Base-by-base conservation (phyloP, 768 basidiomycete species). In the Lactarius sp. region DNA sequence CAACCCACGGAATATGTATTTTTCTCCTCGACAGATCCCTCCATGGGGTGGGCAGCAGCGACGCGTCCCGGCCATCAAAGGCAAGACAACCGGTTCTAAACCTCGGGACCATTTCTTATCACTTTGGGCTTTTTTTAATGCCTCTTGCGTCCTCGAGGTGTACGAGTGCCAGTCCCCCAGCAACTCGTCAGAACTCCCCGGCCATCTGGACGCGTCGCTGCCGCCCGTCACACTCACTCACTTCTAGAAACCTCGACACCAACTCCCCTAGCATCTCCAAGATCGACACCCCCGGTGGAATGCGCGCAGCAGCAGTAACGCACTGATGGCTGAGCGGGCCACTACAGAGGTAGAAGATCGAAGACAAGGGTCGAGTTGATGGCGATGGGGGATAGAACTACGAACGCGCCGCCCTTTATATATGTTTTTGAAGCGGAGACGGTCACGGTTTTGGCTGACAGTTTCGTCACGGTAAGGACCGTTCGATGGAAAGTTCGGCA, bases 11-110 rank as follows among this genome's bases (percentile, higher is more conserved):
- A 22, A 36, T 5, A 37, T 60, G 16, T 60, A 60, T 60, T 52
- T 34, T 52, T 34, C 46, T 44, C 31, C 50, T 33, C 50, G 20
- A 46, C 34, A 47, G n/a, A n/a, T 20, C 56, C 16, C 18, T 33
- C 22, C 39, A 22, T 62, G 61, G 61, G 61, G 50, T 37, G 33
- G 42, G 61, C 61, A 58, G 42, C 61, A 58, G 42, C 61, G 44
- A 63, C n/a, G 52, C 27, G 36, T 58, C 61, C 50, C 4, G 61
- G 55, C 56, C 55, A 62, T 57, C 16, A 3, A 62, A 62, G 55
- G 61, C 55, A 62, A 62, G 55, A 62, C 46, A 51, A 41, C 61
- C 61, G 52, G 61, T 62, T 62, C 61, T 59, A 58, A 59, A 58
- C 62, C 62, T 63, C 44, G 56, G 41, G 44, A 57, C 62, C 50